Base-by-base conservation (phyloP, 2,329 filamentous ascomycete species). In the Paramyrothecium roridum region DNA sequence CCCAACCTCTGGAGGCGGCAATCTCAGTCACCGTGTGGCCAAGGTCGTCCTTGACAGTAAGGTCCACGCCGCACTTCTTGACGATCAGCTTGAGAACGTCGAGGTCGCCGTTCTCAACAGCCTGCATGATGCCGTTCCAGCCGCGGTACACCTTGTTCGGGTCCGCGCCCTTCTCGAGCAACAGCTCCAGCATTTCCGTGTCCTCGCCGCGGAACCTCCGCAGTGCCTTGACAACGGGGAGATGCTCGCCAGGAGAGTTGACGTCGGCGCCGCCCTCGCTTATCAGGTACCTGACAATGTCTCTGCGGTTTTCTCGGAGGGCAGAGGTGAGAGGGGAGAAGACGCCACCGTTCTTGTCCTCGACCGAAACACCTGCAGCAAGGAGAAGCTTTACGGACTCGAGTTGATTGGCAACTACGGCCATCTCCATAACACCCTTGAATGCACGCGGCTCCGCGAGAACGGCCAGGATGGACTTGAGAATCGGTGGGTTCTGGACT, bases 301-400 rank as follows among this genome's bases (percentile, higher is more conserved):
- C 79, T 48, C 79, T 81, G 61, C 79, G 78, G 23, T 82, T 75
- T 68, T 89, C 86, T 13, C 86, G 83, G 54, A 89, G 83, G 10
- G 85, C 84, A 0, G 84, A 87, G 0, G 86, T 89, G 3, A 89
- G 77, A 0, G 85, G 84, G 1, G 84, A 88, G 73, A 90, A 90
- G 50, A 89, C 87, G 53, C 87, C 87, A 20, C 85, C 86, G 64
- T 87, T 89, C 71, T 86, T 86, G 71, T 88, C 87, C 67, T 89
- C 86, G 54, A 89, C 84, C 45, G 79, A 85, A 19, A 89, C 82
- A 16, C 87, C 87, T 0, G 85, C 84, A 17, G 74, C 76, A 17
- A 89, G 75, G 34, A 89, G 78, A 48, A 88, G 71, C 70, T 87
- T 87, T 69, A 90, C 78, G 37, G 81, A 86, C 57, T 88, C 84